phyloP scores from a whole-genome alignment of 208 protist genomes.

The Trypanosoma theileri region DNA sequence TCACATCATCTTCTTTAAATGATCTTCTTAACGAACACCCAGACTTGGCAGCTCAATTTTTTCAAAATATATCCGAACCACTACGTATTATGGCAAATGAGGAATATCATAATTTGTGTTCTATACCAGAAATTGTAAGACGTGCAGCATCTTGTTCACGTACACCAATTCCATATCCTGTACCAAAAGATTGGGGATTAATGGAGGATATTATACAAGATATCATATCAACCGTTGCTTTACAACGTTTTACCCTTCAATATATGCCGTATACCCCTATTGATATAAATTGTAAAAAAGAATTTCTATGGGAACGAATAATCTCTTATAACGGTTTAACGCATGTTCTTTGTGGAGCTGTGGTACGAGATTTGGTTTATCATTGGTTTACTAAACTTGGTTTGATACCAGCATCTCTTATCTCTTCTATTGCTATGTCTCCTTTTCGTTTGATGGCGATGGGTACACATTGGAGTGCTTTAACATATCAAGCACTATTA shows the following conservation, averaged over 20 bases:
- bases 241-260: conserved; percentile 53
- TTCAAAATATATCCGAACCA: conserved; percentile 78
- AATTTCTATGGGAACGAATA: conserved; percentile 2
- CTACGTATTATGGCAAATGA: conserved; percentile 59
- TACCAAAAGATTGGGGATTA: conserved; percentile 36
- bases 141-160: conserved; percentile 55
- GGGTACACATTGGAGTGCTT: conserved; percentile 50
- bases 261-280: conserved; percentile 46
- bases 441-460: conserved; percentile 71
- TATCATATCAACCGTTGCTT: conserved; percentile 39
- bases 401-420: conserved; percentile 33
- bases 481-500: conserved; percentile 69
- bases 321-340: conserved; percentile 36
- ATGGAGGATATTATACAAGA: conserved; percentile 74
- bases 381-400: conserved; percentile 31
- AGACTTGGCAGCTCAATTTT: conserved; percentile 72
- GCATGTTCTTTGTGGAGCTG: conserved; percentile 27
- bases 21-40: conserved; percentile 74
- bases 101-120: conserved; percentile 62
- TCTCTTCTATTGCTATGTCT: conserved; percentile 38
- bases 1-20: conserved; percentile 65
- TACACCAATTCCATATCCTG: conserved; percentile 36
- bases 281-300: background rate
- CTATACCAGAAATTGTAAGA: conserved; percentile 30
- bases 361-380: conserved; percentile 66